Base-by-base conservation (phyloP, 2,329 filamentous ascomycete species). In the Sarocladiaceae sp. region DNA sequence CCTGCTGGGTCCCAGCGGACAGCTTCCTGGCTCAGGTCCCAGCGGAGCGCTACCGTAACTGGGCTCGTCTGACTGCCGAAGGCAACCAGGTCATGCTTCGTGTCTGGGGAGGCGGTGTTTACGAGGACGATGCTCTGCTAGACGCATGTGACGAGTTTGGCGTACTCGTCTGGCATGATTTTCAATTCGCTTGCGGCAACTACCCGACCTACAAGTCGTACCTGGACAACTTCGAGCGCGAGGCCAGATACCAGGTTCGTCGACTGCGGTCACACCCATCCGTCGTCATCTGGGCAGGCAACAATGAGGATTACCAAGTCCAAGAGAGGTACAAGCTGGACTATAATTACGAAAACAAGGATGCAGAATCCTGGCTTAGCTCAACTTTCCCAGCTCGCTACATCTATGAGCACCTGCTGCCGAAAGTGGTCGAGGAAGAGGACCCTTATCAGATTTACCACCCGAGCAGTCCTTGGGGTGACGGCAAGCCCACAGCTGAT, bases 241-340 rank as follows among this genome's bases (percentile, higher is more conserved):
- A 88, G 61, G 78, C 79, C 33, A 62, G 72, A 16, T 76, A 78
- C 48, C 83, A 85, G 53, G 68, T 85, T 34, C 72, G 71, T 34
- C 64, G 75, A 9, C 55, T 81, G 31, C 63, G 74, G 41, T 68
- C 73, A 47, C 75, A 79, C 49, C 73, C 85, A 1, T 85, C 76
- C 0, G 73, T 90, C 46, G 76, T 83, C n/a, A 77, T 88, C 41
- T 89, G 80, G 65, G 84, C 82, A 10, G 86, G 86, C 3, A 89
- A 88, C 59, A 90, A 90, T 52, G 85, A 90, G 58, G 85, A 66
- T 55, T 89, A 89, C 55, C 82, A 87, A 58, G 82, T 86, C 13
- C 78, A 83, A 53, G 84, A 90, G 58, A 69, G 73, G 13, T 78
- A 76, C 50, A 70, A 75, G 2, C 69, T 91, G 45, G 80, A 78